Percentiles rank a stretch among this genome's conserved stretches.
These are phyloP conservation scores for Trypanosoma conorhini DNA, from an alignment of 208 protist species.

Conservation along the genomic window DNA sequence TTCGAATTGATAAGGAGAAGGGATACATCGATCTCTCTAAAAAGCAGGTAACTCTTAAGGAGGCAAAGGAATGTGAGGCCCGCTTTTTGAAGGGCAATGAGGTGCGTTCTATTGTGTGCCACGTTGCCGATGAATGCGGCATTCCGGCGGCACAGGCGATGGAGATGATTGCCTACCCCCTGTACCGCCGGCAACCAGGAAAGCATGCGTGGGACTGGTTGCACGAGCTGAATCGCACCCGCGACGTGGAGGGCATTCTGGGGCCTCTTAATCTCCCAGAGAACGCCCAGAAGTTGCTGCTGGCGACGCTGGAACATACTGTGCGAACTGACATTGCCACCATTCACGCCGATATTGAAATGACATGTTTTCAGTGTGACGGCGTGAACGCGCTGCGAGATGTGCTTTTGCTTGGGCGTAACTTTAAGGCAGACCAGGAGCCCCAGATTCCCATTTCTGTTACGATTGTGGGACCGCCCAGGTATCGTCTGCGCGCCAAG, in stretches of 20 bases:
- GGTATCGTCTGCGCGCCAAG: constrained; percentile 93
- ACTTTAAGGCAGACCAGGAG: constrained; percentile 66
- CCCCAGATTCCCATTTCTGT: constrained; percentile 85
- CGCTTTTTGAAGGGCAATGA: constrained; percentile 96
- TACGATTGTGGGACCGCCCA: constrained; percentile 96
- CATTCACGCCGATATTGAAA: constrained; percentile 95
- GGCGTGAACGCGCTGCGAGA: constrained; percentile 98
- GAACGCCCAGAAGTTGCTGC: constrained; percentile 50
- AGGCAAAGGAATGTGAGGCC: constrained; percentile 94
- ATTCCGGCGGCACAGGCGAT: constrained; percentile 82
- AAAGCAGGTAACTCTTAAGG: constrained; percentile 95
- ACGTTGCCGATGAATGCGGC: constrained; percentile 91
- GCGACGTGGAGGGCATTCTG: constrained; percentile 73
- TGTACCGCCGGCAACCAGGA: constrained; percentile 85
- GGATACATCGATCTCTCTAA: constrained; percentile 99
- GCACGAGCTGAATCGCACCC: constrained; percentile 68
- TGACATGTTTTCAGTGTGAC: constrained; percentile 98
- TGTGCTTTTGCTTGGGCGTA: constrained; percentile 92
- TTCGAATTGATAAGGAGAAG: constrained; percentile 99
- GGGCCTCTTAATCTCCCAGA: constrained; percentile 71
- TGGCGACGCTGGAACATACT: constrained; percentile 86
- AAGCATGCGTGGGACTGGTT: constrained; percentile 86
- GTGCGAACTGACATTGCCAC: constrained; percentile 85
- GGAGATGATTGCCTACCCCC: constrained; percentile 95
- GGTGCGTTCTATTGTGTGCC: constrained; percentile 96